Percentiles rank a stretch among this genome's conserved stretches.
These are phyloP conservation scores for Chaetoceros muelleri DNA, from an alignment of 108 stramenopile genomes.

Conservation along the genomic window DNA sequence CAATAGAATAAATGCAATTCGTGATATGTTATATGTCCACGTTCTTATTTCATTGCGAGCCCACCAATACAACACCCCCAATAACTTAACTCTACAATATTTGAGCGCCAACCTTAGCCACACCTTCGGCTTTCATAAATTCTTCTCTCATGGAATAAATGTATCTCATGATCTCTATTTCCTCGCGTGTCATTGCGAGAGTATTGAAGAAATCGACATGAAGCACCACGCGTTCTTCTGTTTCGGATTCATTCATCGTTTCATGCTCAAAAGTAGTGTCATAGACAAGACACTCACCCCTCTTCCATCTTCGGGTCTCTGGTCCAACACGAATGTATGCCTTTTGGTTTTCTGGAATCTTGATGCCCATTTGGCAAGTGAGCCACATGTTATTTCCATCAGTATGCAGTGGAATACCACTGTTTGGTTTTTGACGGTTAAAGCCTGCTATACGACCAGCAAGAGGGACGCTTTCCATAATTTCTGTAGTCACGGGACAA, in stretches of 20 bases:
- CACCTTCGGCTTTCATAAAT: conserved; percentile 81
- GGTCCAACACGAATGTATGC: conserved; percentile 72
- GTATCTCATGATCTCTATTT: conserved; percentile 76
- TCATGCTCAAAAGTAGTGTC: conserved; percentile 84
- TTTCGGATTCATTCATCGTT: conserved; percentile 57
- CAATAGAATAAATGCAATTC: too few species aligned
- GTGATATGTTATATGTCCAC: too few species aligned
- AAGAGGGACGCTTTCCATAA: conserved; percentile 68
- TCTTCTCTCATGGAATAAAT: conserved; percentile 77
- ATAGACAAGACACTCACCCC: conserved; percentile 63
- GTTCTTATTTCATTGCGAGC: too few species aligned
- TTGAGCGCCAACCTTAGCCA: conserved; percentile 77
- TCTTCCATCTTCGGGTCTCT: conserved; percentile 53
- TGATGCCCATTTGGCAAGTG: conserved; percentile 75
- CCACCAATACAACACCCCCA: background rate
- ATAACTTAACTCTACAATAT: conserved; percentile 29
- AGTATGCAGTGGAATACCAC: conserved; percentile 69
- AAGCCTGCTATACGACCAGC: conserved; percentile 82
- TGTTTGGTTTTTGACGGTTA: conserved; percentile 66
- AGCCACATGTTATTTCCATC: conserved; percentile 91
- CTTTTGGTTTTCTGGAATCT: conserved; percentile 26
- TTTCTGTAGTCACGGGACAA: conserved; percentile 65
- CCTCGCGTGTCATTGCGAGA: conserved; percentile 52
- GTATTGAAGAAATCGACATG: conserved; percentile 88
- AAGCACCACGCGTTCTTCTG: conserved; percentile 71